Evolutionary conservation across 2,329 filamentous ascomycete genomes (phyloP), one percentile per base, ranked within the genome.

Genomic region (Verticillium tricorpus): DNA sequence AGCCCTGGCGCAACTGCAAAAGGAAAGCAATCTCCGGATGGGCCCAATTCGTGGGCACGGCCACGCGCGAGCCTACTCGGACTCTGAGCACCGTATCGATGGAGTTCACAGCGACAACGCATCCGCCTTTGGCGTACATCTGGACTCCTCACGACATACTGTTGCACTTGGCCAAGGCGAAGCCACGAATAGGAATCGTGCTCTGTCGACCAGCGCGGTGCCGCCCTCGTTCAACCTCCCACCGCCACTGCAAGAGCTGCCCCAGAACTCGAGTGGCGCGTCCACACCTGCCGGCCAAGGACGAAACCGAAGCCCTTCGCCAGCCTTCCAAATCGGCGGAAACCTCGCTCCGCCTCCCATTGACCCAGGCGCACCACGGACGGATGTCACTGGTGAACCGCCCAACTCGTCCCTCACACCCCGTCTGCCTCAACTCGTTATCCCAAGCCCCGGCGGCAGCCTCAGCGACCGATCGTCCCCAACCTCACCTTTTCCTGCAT

Each of bases 1-100:
- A 2, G 89, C 97, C 3, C 79, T 99, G 56, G 89, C 91, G n/a
- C 93, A 93, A 2, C 77, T 99, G 61, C 89, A 96, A 69, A 90
- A 88, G 66, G 91, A 92, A 61, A 86, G 91, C 70, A 95, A 92
- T 66, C 85, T 91, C 31, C 87, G 88, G 68, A 83, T 90, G 19
- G 85, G 87, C 54, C 85, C 88, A 2, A 87, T 96, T 64, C 83
- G 17, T n/a, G 15, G 28, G 12, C 32, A 54, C 31, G 40, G 58
- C 45, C 58, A 87, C 66, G 76, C 87, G 28, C 84, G 90, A 63
- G 86, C 89, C 68, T 74, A 77, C 50, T 80, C 78, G 0, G 72
- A 67, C 39, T 56, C 45, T 4, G 45, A 50, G 19, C 65, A 70
- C 34, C 66, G 65, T 22, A 59, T 67, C 31, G 50, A 39, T 2